These are phyloP conservation scores for Colletotrichum sp. DNA, from an alignment of 2,329 filamentous ascomycete species.

Conservation along the genomic window DNA sequence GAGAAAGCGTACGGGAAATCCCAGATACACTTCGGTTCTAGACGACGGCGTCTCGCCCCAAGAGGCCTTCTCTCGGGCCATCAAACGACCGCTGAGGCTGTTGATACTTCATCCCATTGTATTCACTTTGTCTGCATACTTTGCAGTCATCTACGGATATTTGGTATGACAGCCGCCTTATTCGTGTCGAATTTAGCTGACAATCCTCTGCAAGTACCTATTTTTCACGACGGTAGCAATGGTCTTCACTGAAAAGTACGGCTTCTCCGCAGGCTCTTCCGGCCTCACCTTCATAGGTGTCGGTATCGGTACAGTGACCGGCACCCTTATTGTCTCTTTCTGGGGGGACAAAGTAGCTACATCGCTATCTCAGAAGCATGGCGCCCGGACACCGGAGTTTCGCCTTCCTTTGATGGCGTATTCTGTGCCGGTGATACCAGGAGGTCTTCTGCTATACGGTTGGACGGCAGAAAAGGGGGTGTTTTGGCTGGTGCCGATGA, in stretches of 20 bases:
- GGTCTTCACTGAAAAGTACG: constrained; percentile 39
- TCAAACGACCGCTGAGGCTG: constrained; percentile 50
- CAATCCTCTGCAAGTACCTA: constrained; percentile 39
- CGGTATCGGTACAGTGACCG: constrained; percentile 31
- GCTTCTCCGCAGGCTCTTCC: constrained; percentile 28
- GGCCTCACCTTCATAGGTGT: constrained; percentile 57
- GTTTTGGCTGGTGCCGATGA: constrained; percentile 64
- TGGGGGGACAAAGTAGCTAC: constrained; percentile 11
- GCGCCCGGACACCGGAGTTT: constrained; percentile 22
- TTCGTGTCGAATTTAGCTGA: background rate
- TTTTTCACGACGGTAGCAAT: constrained; percentile 45
- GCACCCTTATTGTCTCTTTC: constrained; percentile 29
- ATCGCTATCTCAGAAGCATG: constrained; percentile 14
- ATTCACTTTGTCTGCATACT: constrained; percentile 44
- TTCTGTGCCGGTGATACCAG: constrained; percentile 28
- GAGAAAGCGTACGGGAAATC: constrained; percentile 38
- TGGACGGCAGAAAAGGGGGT: constrained; percentile 50
- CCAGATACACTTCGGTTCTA: constrained; percentile 19
- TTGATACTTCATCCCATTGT: constrained; percentile 58
- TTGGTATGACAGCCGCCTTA: constrained; percentile 8
- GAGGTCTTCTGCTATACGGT: constrained; percentile 28
- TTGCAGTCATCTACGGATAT: constrained; percentile 38
- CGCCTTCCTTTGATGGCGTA: constrained; percentile 25
- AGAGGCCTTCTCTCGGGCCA: constrained; percentile 34
- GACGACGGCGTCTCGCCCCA: constrained; percentile 13